Evolutionary conservation across 2,329 filamentous ascomycete genomes (phyloP), one percentile per base, ranked within the genome.

Genomic region (Beauveria pseudobassiana): DNA sequence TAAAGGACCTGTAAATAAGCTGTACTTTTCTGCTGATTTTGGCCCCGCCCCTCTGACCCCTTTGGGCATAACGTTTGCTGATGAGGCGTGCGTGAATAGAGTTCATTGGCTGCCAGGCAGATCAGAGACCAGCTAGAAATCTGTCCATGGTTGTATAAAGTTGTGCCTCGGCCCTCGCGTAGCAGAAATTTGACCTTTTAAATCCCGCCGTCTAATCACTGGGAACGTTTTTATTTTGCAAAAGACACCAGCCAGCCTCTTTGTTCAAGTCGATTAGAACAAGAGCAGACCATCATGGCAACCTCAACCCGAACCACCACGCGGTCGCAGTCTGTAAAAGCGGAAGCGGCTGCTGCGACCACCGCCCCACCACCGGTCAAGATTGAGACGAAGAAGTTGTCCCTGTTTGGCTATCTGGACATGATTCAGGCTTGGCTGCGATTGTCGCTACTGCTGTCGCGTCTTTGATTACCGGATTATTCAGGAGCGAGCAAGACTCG

Each of bases 331-430:
- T n/a, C 57, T 3, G 57, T 24, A 16, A 61, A 55, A 30, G 51
- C 28, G 50, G 43, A 45, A 7, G 42, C 51, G 22, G 34, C 20
- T n/a, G 34, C 59, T 10, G 9, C 59, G 43, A 7, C 42, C 20
- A 26, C 16, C 5, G 20, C 40, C 4, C 34, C 53, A 8, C 45
- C 53, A 2, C 48, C 46, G 6, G 40, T 58, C 16, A 58, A 46
- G 20, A 62, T 62, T 59, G 61, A 53, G 46, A n/a, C 5, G 1
- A 62, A 62, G 28, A 57, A 57, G 40, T 53, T 66, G n/a, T 63
- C 66, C 10, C 14, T 66, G 2, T 24, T 59, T 22, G 62, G 34
- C 12, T 43, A 57, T 40, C 62, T 68, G 24, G 67, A 68, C 38
- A 43, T 68, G 24, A 12, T 68, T 3, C 65, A 10, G 67, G 59